phyloP scores from a whole-genome alignment of 1,284 basidiomycete species.

The Cerrena zonata region DNA sequence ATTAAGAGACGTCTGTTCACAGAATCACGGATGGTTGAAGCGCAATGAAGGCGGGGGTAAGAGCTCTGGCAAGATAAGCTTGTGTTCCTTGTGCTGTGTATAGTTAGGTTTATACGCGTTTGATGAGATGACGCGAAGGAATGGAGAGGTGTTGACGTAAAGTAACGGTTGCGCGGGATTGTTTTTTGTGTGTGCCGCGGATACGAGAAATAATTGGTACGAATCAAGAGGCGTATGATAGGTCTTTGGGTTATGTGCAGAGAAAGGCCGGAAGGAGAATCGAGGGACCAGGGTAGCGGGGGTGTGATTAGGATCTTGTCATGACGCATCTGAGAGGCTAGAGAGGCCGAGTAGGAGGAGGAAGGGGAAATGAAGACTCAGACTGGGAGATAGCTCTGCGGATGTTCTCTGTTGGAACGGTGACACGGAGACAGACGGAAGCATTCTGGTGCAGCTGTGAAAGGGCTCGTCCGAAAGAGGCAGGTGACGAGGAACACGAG shows the following conservation, averaged over 20 bases:
- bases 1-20: no score
- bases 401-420: neutral
- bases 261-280: no score
- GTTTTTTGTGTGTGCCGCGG: neutral
- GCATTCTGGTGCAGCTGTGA: no score
- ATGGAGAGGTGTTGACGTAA: neutral
- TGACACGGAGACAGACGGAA: neutral
- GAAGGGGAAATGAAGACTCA: neutral
- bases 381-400: neutral
- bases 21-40: neutral
- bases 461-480: neutral
- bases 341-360: neutral
- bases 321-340: neutral
- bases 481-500: conserved; percentile 1
- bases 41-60: neutral
- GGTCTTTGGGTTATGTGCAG: no score
- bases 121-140: neutral
- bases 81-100: no score
- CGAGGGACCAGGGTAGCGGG: neutral
- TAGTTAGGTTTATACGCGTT: neutral
- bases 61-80: neutral
- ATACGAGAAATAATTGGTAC: neutral
- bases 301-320: neutral
- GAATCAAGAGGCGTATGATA: neutral
- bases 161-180: neutral